Percentiles rank a stretch among this genome's conserved stretches.
Evolutionary conservation across 345 rosid genomes (phyloP).

Genomic region (Acer saccharum): DNA sequence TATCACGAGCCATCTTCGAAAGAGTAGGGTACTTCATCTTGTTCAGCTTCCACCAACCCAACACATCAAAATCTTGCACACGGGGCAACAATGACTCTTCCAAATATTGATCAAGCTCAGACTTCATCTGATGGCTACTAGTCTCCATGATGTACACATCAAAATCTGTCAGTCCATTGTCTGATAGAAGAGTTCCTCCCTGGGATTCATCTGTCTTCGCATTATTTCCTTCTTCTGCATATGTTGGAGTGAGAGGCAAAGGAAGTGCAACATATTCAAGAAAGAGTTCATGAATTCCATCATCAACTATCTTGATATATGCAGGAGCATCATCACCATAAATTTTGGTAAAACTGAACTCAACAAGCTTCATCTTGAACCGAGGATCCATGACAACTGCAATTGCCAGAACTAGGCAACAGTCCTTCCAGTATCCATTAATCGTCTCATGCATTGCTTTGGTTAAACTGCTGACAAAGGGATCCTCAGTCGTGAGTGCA

Average conservation of each 20-base stretch:
- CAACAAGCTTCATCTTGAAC: constrained; percentile 93
- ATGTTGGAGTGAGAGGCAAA: constrained; percentile 60
- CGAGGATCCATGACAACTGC: constrained; percentile 98
- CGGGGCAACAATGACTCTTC: constrained; percentile 84
- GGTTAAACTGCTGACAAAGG: constrained; percentile 48
- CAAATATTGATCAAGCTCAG: constrained; percentile 86
- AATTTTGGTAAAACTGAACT: constrained; percentile 87
- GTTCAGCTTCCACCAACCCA: constrained; percentile 94
- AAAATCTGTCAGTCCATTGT: constrained; percentile 75
- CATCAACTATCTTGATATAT: constrained; percentile 70
- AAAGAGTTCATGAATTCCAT: constrained; percentile 84
- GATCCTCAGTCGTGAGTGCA: constrained; percentile 55
- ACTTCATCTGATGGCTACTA: constrained; percentile 62
- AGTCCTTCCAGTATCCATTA: constrained; percentile 75
- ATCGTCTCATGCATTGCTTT: constrained; percentile 67
- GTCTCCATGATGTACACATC: constrained; percentile 84
- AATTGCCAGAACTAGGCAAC: constrained; percentile 79
- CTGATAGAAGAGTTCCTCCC: constrained; percentile 49
- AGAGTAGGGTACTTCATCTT: constrained; percentile 82
- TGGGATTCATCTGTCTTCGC: constrained; percentile 38
- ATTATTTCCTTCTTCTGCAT: constrained; percentile 52
- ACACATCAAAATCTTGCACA: constrained; percentile 70
- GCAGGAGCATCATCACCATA: constrained; percentile 73
- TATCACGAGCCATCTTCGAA: constrained; percentile 87
- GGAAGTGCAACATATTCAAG: constrained; percentile 75